Base-by-base conservation (phyloP, 371 early-diverging fungal genomes). In the Apophysomyces ossiformis region DNA sequence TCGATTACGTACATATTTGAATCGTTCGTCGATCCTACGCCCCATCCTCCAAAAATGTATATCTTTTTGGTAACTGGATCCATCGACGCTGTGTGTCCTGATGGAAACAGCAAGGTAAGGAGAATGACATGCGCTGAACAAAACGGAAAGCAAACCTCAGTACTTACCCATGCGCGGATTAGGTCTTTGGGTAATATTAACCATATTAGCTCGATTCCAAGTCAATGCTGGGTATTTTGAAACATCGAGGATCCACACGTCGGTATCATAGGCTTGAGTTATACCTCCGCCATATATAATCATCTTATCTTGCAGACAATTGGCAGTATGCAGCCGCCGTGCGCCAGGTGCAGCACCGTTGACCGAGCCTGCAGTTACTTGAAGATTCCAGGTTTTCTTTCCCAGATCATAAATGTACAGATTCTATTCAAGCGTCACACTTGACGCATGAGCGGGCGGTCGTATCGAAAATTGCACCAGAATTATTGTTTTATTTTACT, bases 221-320 rank as follows among this genome's bases (percentile, higher is more conserved):
- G 57, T 65, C 4, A 79, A 21, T 4, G 69, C 61, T 12, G 83
- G 81, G 63, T 78, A 79, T 36, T 64, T 13, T 13, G 77, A 64
- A 16, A 74, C 80, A 59, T 83, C 78, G 18, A 83, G 57, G n/a
- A 83, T 46, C 80, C 81, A 83, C 8, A 83, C 75, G 66, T 78
- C 78, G 1, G 73, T 69, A 68, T 83, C 83, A 46, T 66, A 67
- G 0, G 83, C 77, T 21, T 70, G 72, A 4, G 58, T 73, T 1
- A 78, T 76, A 35, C 83, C 83, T 11, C 83, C 83, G 16, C 83
- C 83, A 57, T 73, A 82, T n/a, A 82, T 69, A 44, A 82, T 58
- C 75, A 80, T 80, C 12, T 66, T 67, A 47, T 80, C 72, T 39
- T 78, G 65, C 35, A 82, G 18, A 57, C 83, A 82, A 35, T 66